phyloP scores from a whole-genome alignment of 306 rosid genomes.

The Rosa lucieae region DNA sequence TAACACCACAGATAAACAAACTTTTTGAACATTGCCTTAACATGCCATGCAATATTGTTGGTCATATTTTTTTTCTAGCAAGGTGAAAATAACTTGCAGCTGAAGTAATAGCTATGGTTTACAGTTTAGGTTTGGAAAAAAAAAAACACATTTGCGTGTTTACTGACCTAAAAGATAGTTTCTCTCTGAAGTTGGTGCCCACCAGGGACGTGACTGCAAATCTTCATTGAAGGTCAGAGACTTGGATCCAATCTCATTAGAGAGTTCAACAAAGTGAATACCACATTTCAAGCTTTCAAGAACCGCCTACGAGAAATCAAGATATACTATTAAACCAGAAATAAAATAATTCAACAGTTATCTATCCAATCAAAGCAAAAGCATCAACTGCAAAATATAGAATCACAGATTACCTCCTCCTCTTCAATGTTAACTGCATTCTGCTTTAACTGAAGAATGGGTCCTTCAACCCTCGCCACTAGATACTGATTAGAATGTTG shows the following conservation, averaged over 20 bases:
- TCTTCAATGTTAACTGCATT: slow-evolving; percentile 76
- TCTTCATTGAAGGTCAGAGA: slow-evolving; percentile 91
- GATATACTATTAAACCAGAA: background rate
- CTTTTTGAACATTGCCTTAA: background rate
- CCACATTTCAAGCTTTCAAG: slow-evolving; percentile 81
- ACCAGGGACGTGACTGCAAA: slow-evolving; percentile 87
- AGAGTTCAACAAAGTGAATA: slow-evolving; percentile 71
- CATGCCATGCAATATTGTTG: background rate
- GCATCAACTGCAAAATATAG: slow-evolving; percentile 20
- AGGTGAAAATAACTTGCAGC: background rate
- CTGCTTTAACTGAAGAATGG: slow-evolving; percentile 82
- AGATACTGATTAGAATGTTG: slow-evolving; percentile 84
- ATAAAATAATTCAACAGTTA: background rate
- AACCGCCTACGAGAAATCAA: slow-evolving; percentile 44
- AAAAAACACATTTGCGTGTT: background rate
- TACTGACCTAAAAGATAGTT: slow-evolving; percentile 86
- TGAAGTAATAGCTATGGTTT: background rate
- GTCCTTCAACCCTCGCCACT: slow-evolving; percentile 70
- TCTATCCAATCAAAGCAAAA: slow-evolving; percentile 20
- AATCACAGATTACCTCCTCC: slow-evolving; percentile 64
- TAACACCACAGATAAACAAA: background rate
- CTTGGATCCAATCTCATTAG: slow-evolving; percentile 77
- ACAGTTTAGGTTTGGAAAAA: background rate
- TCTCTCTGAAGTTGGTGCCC: slow-evolving; percentile 87
- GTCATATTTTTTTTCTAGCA: background rate